These are phyloP conservation scores for Gremmenia infestans DNA, from an alignment of 2,329 filamentous ascomycete genomes.

Conservation along the genomic window DNA sequence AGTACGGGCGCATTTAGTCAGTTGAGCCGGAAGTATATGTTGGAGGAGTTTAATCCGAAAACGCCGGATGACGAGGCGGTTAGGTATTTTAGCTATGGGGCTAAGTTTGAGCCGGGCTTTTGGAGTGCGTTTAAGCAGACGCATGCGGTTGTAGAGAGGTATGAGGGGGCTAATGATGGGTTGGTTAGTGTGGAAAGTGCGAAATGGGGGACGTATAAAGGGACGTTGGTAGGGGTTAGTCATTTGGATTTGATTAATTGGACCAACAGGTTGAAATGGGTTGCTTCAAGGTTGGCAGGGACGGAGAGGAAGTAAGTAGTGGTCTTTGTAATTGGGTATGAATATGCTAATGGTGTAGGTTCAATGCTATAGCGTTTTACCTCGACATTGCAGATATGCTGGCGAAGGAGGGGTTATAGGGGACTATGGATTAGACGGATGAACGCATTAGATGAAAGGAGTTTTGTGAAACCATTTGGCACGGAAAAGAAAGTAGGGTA, in stretches of 20 bases:
- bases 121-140: conserved; percentile 59
- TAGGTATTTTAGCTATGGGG: conserved; percentile 60
- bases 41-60: conserved; percentile 51
- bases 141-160: conserved; percentile 43
- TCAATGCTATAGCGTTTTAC: conserved; percentile 65
- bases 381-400: conserved; percentile 65
- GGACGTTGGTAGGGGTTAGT: conserved; percentile 56
- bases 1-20: conserved; percentile 57
- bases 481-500: background rate
- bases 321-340: background rate
- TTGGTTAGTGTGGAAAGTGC: conserved; percentile 62
- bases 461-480: background rate
- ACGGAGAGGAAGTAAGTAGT: conserved; percentile 45
- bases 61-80: conserved; percentile 49
- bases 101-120: conserved; percentile 50
- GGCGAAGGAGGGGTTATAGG: conserved; percentile 53
- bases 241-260: conserved; percentile 65
- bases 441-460: background rate
- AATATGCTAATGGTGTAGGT: conserved; percentile 36
- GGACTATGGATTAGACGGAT: background rate
- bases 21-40: conserved; percentile 55
- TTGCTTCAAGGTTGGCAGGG: conserved; percentile 48
- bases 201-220: conserved; percentile 59
- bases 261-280: conserved; percentile 56
- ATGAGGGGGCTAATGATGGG: conserved; percentile 60